These are phyloP conservation scores for Theobroma cacao DNA, from an alignment of 345 rosid species.

Conservation along the genomic window DNA sequence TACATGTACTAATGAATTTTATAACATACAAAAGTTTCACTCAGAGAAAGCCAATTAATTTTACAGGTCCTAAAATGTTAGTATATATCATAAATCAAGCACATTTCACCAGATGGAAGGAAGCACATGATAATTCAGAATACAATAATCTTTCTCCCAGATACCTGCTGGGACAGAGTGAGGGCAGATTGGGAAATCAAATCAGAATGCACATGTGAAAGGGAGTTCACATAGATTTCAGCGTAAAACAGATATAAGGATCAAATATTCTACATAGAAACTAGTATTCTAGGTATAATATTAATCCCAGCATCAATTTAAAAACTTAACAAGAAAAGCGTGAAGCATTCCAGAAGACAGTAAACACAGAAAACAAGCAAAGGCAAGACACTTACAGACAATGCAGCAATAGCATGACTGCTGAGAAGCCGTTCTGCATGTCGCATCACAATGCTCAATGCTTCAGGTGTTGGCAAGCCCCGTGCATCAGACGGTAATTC, in stretches of 20 bases:
- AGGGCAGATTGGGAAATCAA: neutral
- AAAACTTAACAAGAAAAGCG: neutral
- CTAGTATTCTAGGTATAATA: neutral
- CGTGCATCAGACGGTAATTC: conserved; percentile 49
- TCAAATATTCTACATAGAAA: neutral
- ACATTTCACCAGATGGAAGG: neutral
- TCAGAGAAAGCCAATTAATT: neutral
- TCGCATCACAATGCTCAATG: conserved; percentile 54
- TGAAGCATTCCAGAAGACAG: neutral
- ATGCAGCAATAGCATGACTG: conserved; percentile 47
- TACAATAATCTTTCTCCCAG: neutral
- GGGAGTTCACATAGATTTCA: neutral
- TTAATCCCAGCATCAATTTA: neutral
- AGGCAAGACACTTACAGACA: conserved; percentile 50
- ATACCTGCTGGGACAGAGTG: too few species aligned
- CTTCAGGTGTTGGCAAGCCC: conserved; percentile 68
- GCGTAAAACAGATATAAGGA: neutral
- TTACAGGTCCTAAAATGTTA: neutral
- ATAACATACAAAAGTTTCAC: neutral
- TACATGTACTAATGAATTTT: neutral
- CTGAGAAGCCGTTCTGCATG: conserved; percentile 65
- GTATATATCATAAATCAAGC: neutral
- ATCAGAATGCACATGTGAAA: neutral
- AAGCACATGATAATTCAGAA: neutral
- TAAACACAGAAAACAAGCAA: neutral